A percentile compares a stretch with the other conserved stretches of the same genome.
phyloP scores from a whole-genome alignment of 2,329 filamentous ascomycete genomes.

The Decorospora gaudefroyi region DNA sequence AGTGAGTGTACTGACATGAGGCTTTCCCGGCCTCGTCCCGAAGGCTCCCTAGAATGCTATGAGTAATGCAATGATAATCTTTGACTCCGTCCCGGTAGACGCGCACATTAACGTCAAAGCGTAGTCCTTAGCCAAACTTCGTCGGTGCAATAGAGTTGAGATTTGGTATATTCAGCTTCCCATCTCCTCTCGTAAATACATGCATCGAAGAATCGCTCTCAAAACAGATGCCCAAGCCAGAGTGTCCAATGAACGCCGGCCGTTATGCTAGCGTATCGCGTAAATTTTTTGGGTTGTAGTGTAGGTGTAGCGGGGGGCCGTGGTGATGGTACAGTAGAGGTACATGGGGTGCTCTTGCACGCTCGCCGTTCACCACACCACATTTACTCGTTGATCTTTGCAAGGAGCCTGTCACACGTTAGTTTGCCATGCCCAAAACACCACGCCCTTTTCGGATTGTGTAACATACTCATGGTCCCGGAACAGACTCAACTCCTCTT shows the following conservation, averaged over 20 bases:
- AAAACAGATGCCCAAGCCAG: constrained; percentile 27
- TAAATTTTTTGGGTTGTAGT: constrained; percentile 11
- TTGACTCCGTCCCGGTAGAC: not conserved
- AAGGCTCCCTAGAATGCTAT: not conserved
- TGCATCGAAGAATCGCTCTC: constrained; percentile 19
- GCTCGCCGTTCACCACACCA: not conserved
- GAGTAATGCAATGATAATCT: constrained; percentile 9
- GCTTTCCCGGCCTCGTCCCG: not conserved
- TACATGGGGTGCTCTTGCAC: constrained; percentile 18
- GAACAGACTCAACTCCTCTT: constrained; percentile 96
- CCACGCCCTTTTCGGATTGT: not conserved
- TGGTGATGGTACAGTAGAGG: constrained; percentile 39
- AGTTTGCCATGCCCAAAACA: not conserved
- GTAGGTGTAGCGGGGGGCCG: constrained; percentile 7
- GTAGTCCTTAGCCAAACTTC: no score
- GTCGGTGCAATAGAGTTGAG: constrained; percentile 19
- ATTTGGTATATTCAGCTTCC: constrained; percentile 12
- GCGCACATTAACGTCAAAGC: no score
- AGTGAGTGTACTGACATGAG: no score
- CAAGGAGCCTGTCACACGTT: constrained; percentile 72
- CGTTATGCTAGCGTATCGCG: constrained; percentile 36
- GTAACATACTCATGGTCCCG: constrained; percentile 91
- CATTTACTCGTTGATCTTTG: constrained; percentile 95
- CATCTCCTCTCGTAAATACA: constrained; percentile 23
- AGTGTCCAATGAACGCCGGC: constrained; percentile 38